These are phyloP conservation scores for Strigomonas galati DNA, from an alignment of 208 protist genomes.

Conservation along the genomic window DNA sequence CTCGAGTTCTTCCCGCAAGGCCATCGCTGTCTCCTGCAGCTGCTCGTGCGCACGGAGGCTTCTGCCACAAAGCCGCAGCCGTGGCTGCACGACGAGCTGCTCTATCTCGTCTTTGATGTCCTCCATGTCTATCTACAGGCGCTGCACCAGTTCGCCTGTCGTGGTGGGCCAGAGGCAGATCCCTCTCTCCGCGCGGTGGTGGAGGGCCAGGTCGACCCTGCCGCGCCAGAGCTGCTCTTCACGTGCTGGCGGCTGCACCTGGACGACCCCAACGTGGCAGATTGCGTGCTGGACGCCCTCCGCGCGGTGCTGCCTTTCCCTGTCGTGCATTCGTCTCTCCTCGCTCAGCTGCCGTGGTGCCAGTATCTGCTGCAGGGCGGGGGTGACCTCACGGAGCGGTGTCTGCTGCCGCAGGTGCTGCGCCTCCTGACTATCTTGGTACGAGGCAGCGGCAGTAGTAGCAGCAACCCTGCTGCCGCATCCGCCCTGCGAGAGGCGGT, in stretches of 20 bases:
- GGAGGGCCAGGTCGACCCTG: conserved; percentile 13
- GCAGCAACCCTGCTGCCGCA: no score
- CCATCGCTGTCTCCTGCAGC: neutral
- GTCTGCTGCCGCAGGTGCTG: conserved; percentile 24
- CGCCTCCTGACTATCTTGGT: conserved; percentile 23
- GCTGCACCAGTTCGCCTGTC: neutral
- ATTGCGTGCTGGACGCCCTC: conserved; percentile 37
- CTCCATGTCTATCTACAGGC: conserved; percentile 19
- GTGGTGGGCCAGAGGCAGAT: neutral
- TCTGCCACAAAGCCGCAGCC: no score
- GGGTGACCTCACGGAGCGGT: conserved; percentile 15
- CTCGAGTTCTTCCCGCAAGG: neutral
- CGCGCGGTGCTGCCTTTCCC: conserved; percentile 18
- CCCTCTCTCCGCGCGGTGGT: neutral
- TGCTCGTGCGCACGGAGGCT: neutral
- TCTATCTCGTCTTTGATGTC: conserved; percentile 36
- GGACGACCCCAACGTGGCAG: conserved; percentile 60
- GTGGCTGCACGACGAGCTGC: conserved; percentile 18
- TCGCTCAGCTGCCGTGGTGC: conserved; percentile 19
- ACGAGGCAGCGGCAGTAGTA: neutral
- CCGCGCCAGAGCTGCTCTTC: conserved; percentile 29
- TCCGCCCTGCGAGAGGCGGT: conserved; percentile 2
- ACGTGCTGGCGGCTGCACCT: conserved; percentile 53
- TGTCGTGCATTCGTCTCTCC: conserved; percentile 8
- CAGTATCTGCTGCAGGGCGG: conserved; percentile 11